phyloP scores from a whole-genome alignment of 495 filamentous ascomycete genomes.

The Talaromyces wortmannii region DNA sequence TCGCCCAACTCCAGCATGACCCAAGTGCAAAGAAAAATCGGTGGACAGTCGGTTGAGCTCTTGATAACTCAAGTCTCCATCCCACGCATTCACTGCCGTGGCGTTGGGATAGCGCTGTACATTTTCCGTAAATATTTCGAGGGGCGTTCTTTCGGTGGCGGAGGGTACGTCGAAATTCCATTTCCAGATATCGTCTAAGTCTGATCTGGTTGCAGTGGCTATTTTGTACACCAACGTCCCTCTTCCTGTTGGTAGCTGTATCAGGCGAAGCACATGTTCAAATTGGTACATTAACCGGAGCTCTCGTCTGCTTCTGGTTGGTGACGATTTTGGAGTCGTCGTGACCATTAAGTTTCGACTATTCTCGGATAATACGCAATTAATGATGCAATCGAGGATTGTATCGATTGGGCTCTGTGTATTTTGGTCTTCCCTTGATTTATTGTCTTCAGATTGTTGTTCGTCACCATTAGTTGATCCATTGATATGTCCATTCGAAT shows the following conservation, averaged over 20 bases:
- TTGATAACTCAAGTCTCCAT: constrained; percentile 23
- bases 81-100: constrained; percentile 19
- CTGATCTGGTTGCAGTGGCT: neutral
- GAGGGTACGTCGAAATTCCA: neutral
- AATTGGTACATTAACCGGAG: neutral
- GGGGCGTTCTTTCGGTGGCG: neutral
- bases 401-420: neutral
- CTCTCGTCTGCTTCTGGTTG: neutral
- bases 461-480: no score
- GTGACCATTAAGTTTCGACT: neutral
- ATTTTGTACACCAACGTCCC: neutral
- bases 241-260: neutral
- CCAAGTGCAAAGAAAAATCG: constrained; percentile 23
- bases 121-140: neutral
- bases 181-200: neutral
- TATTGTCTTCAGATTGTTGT: neutral
- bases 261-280: neutral
- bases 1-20: constrained; percentile 23
- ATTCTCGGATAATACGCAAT: neutral
- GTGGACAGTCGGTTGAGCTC: constrained; percentile 20
- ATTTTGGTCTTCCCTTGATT: no score
- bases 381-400: neutral
- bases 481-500: no score
- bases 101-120: constrained; percentile 6
- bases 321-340: neutral